These are phyloP conservation scores for Pseudogymnoascus sp. DNA, from an alignment of 2,329 filamentous ascomycete species.

Conservation along the genomic window DNA sequence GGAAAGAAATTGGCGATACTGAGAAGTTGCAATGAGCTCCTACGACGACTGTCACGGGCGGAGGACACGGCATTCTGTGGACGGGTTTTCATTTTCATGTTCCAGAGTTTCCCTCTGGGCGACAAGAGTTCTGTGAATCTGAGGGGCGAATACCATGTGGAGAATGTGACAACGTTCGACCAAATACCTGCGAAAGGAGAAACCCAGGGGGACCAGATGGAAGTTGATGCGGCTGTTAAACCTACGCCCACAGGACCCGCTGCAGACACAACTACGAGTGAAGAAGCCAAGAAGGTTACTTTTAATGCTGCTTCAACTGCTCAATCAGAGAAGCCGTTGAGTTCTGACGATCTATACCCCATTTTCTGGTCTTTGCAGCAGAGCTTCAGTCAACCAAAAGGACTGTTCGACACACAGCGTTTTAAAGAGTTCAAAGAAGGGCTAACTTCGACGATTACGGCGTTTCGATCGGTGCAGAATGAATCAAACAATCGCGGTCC, in stretches of 20 bases:
- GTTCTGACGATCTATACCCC: conserved; percentile 72
- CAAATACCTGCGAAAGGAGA: conserved; percentile 36
- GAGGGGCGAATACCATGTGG: conserved; percentile 88
- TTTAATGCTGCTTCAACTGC: conserved; percentile 38
- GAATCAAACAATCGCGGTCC: conserved; percentile 40
- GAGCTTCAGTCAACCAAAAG: conserved; percentile 83
- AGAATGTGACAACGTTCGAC: conserved; percentile 87
- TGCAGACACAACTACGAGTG: conserved; percentile 21
- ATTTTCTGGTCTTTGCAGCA: conserved; percentile 92
- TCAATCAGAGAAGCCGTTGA: conserved; percentile 44
- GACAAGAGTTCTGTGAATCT: conserved; percentile 97
- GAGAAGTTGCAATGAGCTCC: conserved; percentile 88
- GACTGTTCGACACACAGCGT: conserved; percentile 63
- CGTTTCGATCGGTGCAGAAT: conserved; percentile 63
- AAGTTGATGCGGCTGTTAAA: conserved; percentile 50
- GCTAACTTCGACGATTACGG: conserved; percentile 56
- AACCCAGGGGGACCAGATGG: conserved; percentile 50
- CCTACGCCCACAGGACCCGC: conserved; percentile 18
- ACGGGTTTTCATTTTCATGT: conserved; percentile 95
- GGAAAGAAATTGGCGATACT: conserved; percentile 84
- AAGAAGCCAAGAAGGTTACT: conserved; percentile 37
- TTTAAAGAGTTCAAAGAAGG: conserved; percentile 60
- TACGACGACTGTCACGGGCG: conserved; percentile 87
- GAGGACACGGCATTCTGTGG: conserved; percentile 97
- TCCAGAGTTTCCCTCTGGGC: conserved; percentile 92